Evolutionary conservation across 306 rosid genomes (phyloP).

Genomic region (Quercus aquifolioides): DNA sequence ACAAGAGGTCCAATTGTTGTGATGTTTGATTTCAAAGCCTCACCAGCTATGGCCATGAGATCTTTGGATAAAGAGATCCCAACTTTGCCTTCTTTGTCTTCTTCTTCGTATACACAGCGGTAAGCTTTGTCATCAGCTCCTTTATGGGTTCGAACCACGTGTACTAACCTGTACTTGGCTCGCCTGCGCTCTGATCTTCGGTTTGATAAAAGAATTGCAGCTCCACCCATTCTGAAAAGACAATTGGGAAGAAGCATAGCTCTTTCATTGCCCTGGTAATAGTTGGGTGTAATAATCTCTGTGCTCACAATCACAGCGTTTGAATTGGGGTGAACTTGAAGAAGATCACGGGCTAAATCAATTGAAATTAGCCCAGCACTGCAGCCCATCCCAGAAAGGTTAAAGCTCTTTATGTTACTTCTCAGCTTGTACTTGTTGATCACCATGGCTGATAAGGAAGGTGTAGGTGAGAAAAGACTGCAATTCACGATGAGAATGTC

Average conservation of each 20-base stretch:
- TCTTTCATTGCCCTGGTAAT: conserved; percentile 87
- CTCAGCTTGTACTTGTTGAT: conserved; percentile 81
- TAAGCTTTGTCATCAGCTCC: conserved; percentile 83
- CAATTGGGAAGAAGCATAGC: conserved; percentile 97
- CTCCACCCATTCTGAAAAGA: conserved; percentile 95
- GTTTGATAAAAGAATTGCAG: conserved; percentile 73
- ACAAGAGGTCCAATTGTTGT: conserved; percentile 95
- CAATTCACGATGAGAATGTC: conserved; percentile 84
- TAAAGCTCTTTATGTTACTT: conserved; percentile 79
- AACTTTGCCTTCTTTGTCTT: conserved; percentile 81
- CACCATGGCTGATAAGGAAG: conserved; percentile 87
- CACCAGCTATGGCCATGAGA: conserved; percentile 98
- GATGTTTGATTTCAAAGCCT: conserved; percentile 85
- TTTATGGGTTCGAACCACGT: conserved; percentile 80
- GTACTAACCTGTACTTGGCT: conserved; percentile 73
- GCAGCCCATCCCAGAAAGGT: conserved; percentile 95
- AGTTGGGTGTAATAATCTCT: conserved; percentile 85
- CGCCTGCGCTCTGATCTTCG: conserved; percentile 48
- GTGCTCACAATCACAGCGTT: conserved; percentile 85
- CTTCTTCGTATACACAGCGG: conserved; percentile 75
- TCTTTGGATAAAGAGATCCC: conserved; percentile 78
- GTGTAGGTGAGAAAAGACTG: conserved; percentile 84
- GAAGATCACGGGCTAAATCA: conserved; percentile 87
- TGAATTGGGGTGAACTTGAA: conserved; percentile 86
- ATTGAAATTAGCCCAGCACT: conserved; percentile 87